Percentiles rank a stretch among this genome's conserved stretches.
These are phyloP conservation scores for Coleophoma crateriformis DNA, from an alignment of 2,329 filamentous ascomycete species.

Conservation along the genomic window DNA sequence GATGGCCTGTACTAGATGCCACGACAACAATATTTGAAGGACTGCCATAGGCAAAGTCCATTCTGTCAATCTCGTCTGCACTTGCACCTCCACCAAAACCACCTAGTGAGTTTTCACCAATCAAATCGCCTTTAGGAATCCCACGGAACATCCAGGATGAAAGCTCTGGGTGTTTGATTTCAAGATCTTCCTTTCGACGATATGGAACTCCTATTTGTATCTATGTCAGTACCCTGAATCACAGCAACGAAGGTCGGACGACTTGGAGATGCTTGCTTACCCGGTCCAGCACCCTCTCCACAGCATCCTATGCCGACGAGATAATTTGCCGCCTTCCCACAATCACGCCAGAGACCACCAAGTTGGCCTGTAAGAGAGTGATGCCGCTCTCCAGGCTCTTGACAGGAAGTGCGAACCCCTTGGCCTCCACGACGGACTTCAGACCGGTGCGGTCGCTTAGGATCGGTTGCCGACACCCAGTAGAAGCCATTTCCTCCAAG, in stretches of 20 bases:
- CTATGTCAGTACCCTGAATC: too few relatives aligned
- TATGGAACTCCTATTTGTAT: conserved; percentile 10
- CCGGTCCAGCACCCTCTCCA: conserved; percentile 25
- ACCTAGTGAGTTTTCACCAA: conserved; percentile 9
- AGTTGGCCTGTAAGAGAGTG: conserved; percentile 24
- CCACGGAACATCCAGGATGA: conserved; percentile 4
- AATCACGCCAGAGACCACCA: conserved; percentile 28
- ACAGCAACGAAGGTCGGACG: too few relatives aligned
- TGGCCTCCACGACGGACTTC: conserved; percentile 29
- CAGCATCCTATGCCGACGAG: conserved; percentile 26
- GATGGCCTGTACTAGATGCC: conserved; percentile 17
- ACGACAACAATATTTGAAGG: conserved; percentile 24
- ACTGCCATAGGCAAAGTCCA: conserved; percentile 26
- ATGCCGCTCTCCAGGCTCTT: conserved; percentile 25
- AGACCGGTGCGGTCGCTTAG: conserved; percentile 22
- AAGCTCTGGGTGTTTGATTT: not conserved
- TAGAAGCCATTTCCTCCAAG: conserved; percentile 33
- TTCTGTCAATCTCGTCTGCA: conserved; percentile 30
- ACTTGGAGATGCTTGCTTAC: conserved; percentile 6
- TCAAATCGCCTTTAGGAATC: conserved; percentile 5
- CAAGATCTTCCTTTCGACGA: conserved; percentile 6
- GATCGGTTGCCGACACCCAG: conserved; percentile 21
- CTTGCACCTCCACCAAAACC: conserved; percentile 26
- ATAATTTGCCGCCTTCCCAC: conserved; percentile 23
- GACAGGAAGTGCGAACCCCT: conserved; percentile 23